Evolutionary conservation across 805 yeast genomes (phyloP).

Genomic region (Teunomyces kruisii): DNA sequence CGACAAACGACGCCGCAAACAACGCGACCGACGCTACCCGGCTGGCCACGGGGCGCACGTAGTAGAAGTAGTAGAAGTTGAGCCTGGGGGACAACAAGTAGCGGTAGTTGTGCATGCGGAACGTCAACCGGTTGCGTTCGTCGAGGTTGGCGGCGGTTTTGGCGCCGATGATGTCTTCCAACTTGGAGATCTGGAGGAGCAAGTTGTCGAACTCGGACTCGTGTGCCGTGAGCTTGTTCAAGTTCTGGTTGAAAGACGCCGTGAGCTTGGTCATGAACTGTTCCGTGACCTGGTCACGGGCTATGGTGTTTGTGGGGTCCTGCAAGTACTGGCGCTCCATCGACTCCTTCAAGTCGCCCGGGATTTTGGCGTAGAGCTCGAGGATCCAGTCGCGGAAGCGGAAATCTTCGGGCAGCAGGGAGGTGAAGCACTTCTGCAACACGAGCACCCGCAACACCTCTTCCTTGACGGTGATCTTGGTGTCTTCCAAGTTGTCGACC

Average conservation of each 20-base stretch:
- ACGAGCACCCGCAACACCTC: slow-evolving; percentile 58
- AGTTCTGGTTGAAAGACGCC: slow-evolving; percentile 49
- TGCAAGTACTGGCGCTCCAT: slow-evolving; percentile 31
- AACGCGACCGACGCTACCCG: slow-evolving; percentile 45
- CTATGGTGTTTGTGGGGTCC: slow-evolving; percentile 17
- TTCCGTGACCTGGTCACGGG: slow-evolving; percentile 36
- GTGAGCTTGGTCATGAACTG: slow-evolving; percentile 52
- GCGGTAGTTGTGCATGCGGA: slow-evolving; percentile 18
- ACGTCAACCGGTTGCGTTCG: slow-evolving; percentile 16
- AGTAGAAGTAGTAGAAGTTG: slow-evolving; percentile 41
- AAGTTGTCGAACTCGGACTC: slow-evolving; percentile 56
- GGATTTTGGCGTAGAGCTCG: slow-evolving; percentile 46
- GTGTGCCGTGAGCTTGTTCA: slow-evolving; percentile 52
- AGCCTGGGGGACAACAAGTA: slow-evolving; percentile 37
- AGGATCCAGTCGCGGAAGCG: slow-evolving; percentile 65
- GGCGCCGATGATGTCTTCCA: slow-evolving; percentile 60
- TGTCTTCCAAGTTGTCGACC: slow-evolving; percentile 63
- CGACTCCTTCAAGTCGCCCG: slow-evolving; percentile 34
- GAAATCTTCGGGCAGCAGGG: slow-evolving; percentile 27
- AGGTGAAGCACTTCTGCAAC: slow-evolving; percentile 45
- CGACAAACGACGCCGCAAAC: slow-evolving; percentile 45
- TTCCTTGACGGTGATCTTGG: slow-evolving; percentile 61
- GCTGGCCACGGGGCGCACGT: slow-evolving; percentile 46
- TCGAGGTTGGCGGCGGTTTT: slow-evolving; percentile 17
- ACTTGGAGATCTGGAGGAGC: slow-evolving; percentile 46